These are phyloP conservation scores for Backusella parvicylindrica DNA, from an alignment of 192 early-diverging fungal species.

Conservation along the genomic window DNA sequence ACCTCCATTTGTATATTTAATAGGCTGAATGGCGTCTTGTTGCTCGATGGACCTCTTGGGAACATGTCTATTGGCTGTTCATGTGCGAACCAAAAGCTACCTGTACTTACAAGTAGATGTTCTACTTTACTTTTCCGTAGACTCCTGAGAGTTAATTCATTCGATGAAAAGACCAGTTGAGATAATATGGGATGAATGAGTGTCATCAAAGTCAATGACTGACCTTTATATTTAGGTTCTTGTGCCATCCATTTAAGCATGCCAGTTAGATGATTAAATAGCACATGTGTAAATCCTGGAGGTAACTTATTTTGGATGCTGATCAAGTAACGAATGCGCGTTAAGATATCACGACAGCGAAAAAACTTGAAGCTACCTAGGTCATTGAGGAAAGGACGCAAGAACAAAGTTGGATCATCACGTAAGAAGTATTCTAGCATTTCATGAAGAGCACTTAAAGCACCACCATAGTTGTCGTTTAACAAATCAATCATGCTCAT, in stretches of 20 bases:
- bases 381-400: constrained; percentile 50
- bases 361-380: constrained; percentile 36
- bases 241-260: constrained; percentile 53
- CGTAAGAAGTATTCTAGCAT: constrained; percentile 45
- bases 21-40: constrained; percentile 24
- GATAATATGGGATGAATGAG: constrained; percentile 44
- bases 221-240: constrained; percentile 35
- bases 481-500: constrained; percentile 48
- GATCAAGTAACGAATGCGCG: constrained; percentile 42
- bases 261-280: constrained; percentile 55
- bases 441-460: constrained; percentile 38
- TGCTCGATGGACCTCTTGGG: constrained; percentile 30
- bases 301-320: constrained; percentile 47
- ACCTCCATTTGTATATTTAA: constrained; percentile 41
- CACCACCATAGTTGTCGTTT: constrained; percentile 44
- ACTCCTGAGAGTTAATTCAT: constrained; percentile 47
- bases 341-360: constrained; percentile 35
- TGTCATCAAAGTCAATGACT: constrained; percentile 33
- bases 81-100: constrained; percentile 53
- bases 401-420: constrained; percentile 51
- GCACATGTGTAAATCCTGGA: constrained; percentile 44
- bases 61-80: constrained; percentile 49
- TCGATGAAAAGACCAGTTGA: constrained; percentile 47
- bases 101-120: constrained; percentile 42
- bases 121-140: constrained; percentile 57